Evolutionary conservation across 768 basidiomycete genomes (phyloP), one percentile per base, ranked within the genome.

Genomic region (Postia placenta): DNA sequence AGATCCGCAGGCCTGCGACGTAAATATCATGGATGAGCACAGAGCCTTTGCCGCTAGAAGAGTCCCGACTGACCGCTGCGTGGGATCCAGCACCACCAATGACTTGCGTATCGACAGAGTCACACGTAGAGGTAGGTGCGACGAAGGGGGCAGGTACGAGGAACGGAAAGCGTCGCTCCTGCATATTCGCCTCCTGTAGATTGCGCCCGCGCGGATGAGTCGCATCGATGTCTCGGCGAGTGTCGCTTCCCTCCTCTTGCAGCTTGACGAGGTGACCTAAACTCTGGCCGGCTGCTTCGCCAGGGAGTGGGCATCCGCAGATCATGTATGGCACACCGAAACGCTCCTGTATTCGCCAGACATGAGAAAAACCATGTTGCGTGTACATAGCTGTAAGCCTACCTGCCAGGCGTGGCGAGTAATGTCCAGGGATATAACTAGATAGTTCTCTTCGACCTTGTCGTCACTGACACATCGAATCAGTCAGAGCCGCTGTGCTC

Each of bases 161-260:
- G 30, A 33, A 33, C 15, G 30, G 30, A 33, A 7, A 33, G 30
- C 30, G 30, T 15, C 7, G 30, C 30, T 33, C 15, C 30, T 33
- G 7, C 30, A 33, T 7, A 7, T 15, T 33, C 30, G 7, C 30
- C 30, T 33, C 30, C 15, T 15, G 30, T 33, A 15, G 15, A 33
- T 77, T 76, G 56, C 81, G 79, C 42, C 76, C 67, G 53, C 77
- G 78, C 0, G 81, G 74, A 55, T 82, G 80, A 0, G 79, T 81
- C 1, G 73, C 75, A 0, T 69, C 67, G 23, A 71, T 64, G 37
- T 73, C 71, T 7, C 57, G 53, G 17, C 62, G 65, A 17, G 66
- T 56, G 5, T 23, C 24, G 7, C 35, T 27, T 15, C 30, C 15
- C 17, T 5, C 5, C 20, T 42, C 55, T 48, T 50, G 41, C 30